Conservation (phyloP, 2,329 filamentous ascomycete species). For the Talaromyces marneffei region DNA sequence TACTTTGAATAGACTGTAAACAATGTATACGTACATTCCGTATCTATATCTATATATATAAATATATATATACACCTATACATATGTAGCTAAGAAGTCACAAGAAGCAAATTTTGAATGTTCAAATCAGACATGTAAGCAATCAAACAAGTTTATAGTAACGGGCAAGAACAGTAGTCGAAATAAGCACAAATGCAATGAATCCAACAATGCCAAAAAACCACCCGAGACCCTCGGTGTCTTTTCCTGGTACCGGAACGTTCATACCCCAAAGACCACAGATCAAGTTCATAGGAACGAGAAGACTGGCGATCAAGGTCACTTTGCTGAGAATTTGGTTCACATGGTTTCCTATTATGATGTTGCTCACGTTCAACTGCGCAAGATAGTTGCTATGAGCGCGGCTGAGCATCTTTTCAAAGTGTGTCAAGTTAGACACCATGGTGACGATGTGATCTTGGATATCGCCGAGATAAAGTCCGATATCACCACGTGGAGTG, state of each 20-base stretch:
- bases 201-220: slow-evolving; percentile 47
- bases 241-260: slow-evolving; percentile 41
- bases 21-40: background rate
- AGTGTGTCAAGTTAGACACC: slow-evolving; percentile 93
- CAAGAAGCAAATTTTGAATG: background rate
- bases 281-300: slow-evolving; percentile 93
- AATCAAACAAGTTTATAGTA: slow-evolving; percentile 38
- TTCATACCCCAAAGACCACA: slow-evolving; percentile 57
- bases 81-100: background rate
- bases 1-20: background rate
- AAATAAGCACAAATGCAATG: slow-evolving; percentile 38
- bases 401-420: slow-evolving; percentile 94
- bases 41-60: too few species aligned
- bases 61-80: background rate
- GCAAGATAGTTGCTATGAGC: slow-evolving; percentile 95
- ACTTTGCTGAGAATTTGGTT: slow-evolving; percentile 93
- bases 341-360: slow-evolving; percentile 77
- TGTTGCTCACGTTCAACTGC: slow-evolving; percentile 86
- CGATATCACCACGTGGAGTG: slow-evolving; percentile 92
- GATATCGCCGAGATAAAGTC: slow-evolving; percentile 92
- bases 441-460: slow-evolving; percentile 99
- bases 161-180: slow-evolving; percentile 35
- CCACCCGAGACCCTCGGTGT: slow-evolving; percentile 35
- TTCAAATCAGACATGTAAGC: background rate
- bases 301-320: slow-evolving; percentile 84